Conservation (phyloP, 1,284 basidiomycete genomes). For the Tilletia caries region DNA sequence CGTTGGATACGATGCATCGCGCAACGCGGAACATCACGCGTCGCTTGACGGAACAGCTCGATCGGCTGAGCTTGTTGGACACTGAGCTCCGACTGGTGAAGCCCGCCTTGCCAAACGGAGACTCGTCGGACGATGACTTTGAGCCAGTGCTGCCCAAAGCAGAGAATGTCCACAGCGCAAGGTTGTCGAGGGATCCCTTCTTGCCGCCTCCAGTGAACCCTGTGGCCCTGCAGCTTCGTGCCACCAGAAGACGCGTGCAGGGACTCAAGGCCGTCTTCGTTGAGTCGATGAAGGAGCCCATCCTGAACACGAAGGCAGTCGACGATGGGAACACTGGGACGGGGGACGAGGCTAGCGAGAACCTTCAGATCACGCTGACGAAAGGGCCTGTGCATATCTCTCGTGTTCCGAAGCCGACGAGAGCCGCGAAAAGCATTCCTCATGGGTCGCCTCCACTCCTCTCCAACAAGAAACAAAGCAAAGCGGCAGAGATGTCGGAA, state of each 20-base stretch:
- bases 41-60: conserved; percentile 24
- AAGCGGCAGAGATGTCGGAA: background rate
- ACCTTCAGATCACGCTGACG: conserved; percentile 42
- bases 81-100: conserved; percentile 4
- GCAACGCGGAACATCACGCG: conserved; percentile 76
- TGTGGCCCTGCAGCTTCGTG: conserved; percentile 23
- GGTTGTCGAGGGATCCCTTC: conserved; percentile 21
- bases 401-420: conserved; percentile 8
- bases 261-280: conserved; percentile 26
- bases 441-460: conserved; percentile 17
- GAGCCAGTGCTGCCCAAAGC: background rate
- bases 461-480: background rate
- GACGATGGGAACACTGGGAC: conserved; percentile 19
- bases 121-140: background rate
- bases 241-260: conserved; percentile 23
- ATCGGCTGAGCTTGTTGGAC: conserved; percentile 11
- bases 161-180: conserved; percentile 20
- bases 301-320: conserved; percentile 28
- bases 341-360: conserved; percentile 19
- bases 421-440: conserved; percentile 10
- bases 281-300: conserved; percentile 28
- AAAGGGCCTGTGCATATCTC: conserved; percentile 36
- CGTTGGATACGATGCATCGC: conserved; percentile 75
- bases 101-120: background rate
- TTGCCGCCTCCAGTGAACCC: conserved; percentile 21